phyloP scores from a whole-genome alignment of 1,284 basidiomycete species.

The Pholiota adiposa region DNA sequence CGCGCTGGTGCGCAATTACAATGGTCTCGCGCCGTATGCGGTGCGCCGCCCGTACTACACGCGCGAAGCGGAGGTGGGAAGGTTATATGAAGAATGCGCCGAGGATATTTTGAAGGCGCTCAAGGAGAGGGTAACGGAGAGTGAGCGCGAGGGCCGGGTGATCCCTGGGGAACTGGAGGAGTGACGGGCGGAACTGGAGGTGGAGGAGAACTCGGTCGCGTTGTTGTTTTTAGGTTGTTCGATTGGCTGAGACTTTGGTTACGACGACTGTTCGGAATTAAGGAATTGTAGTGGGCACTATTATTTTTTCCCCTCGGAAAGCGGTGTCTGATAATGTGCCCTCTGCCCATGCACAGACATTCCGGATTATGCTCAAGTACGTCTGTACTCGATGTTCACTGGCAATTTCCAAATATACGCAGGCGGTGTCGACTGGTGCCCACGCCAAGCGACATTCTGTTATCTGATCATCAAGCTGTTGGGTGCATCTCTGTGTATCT shows the following conservation, averaged over 20 bases:
- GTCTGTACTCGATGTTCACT: too few relatives aligned
- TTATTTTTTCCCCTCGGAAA: too few relatives aligned
- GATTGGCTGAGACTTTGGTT: slow-evolving; percentile 9
- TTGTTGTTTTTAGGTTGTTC: neutral
- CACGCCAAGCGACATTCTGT: too few relatives aligned
- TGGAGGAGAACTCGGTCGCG: neutral
- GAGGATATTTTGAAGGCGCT: slow-evolving; percentile 52
- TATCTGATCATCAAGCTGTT: too few relatives aligned
- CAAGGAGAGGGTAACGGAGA: slow-evolving; percentile 33
- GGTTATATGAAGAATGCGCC: slow-evolving; percentile 54
- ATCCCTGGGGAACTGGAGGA: slow-evolving; percentile 6
- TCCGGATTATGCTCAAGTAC: too few relatives aligned
- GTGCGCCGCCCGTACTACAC: slow-evolving; percentile 67
- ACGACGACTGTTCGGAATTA: slow-evolving; percentile 4
- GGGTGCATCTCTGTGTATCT: too few relatives aligned
- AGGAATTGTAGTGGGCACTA: neutral
- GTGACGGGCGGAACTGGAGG: slow-evolving; percentile 6
- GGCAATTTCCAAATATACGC: too few relatives aligned
- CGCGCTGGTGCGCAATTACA: slow-evolving; percentile 76
- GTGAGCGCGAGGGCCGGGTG: too few relatives aligned
- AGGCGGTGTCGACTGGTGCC: too few relatives aligned
- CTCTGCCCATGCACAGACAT: too few relatives aligned
- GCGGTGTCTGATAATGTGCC: too few relatives aligned
- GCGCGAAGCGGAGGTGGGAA: slow-evolving; percentile 61
- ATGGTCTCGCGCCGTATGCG: slow-evolving; percentile 77